Base-by-base conservation (phyloP, 1,284 basidiomycete genomes). In the Veloboletus limbatus region DNA sequence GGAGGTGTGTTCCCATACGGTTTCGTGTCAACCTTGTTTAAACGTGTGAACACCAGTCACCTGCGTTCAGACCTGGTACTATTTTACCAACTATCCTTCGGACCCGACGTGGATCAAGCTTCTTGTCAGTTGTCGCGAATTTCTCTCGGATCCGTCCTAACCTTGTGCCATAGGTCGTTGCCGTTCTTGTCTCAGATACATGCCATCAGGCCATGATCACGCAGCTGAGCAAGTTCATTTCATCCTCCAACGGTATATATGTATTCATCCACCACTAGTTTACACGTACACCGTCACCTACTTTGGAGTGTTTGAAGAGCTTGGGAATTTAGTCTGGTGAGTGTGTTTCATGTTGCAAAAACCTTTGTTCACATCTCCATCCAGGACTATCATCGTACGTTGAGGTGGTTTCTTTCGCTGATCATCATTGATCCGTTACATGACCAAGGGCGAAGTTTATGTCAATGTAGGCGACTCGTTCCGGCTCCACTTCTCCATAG, bases 231-330 rank as follows among this genome's bases (percentile, higher is more conserved):
- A 58, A 33, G 69, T 53, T 1, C 6, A 28, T 26, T 25, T n/a
- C 14, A 17, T 27, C 7, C 6, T 6, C 1, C 7, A 3, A n/a
- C 2, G 1, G 9, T 16, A 10, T 26, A 28, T 11, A 6, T 18
- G 26, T 25, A 35, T 35, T 36, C 14, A 39, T 37, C 16, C 25
- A 8, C 16, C 6, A 13, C 25, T 32, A 82, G 81, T 78, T 4
- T 84, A 84, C 54, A 68, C 67, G 6, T 82, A 84, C 54, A 55
- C 75, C 5, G 59, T 85, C 43, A 72, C 70, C 9, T 64, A 79
- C 48, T 82, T 72, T 52, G 69, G 69, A 28, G 63, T 73, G 25
- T 56, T 56, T 0, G 37, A 47, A 0, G 54, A 62, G 25, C 69
- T 82, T 4, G 44, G 35, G 0, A 55, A 53, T 0, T 59, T 79